Base-by-base conservation (phyloP, 2,329 filamentous ascomycete species). In the Coniochaeta prunicola region DNA sequence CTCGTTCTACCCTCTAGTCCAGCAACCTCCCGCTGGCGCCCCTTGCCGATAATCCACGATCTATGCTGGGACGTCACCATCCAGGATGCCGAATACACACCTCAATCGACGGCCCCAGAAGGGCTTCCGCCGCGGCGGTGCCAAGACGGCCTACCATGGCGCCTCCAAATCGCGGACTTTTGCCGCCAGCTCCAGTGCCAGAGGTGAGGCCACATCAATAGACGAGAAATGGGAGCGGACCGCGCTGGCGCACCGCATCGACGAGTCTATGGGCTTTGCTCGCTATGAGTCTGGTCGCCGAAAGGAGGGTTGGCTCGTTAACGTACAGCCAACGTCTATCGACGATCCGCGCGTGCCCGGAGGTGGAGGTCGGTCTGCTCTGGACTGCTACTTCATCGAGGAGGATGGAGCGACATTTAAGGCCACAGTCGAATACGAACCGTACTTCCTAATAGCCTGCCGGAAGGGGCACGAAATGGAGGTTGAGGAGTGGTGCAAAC, bases 321-420 rank as follows among this genome's bases (percentile, higher is more conserved):
- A 97, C 70, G 90, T 97, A 77, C 91, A 96, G 71, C 87, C 92
- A 40, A 97, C 94, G 0, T 85, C 86, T 13, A 81, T 99, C 78
- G 80, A 96, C 72, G 93, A 97, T 70, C 83, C 92, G 17, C 90
- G 91, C 65, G 82, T 90, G 53, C 87, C 89, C 1, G 90, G 91
- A 60, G 94, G 94, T 38, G 90, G 90, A 59, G 94, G 94, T 38
- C 86, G 91, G 64, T 89, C 94, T 1, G 94, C 91, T 9, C 85
- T 99, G 59, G 94, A 99, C 76, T 97, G 92, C 75, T 99, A 97
- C 78, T 99, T 99, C 74, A 88, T 99, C 60, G 90, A 92, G 67
- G 90, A 93, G 60, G 90, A 96, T 67, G 83, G 91, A 15, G 85
- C 87, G 55, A 93, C 89, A 5, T 99, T 99, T 81, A 99, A 99